Conservation (phyloP, 2,329 filamentous ascomycete genomes). For the Fusarium odoratissimum region DNA sequence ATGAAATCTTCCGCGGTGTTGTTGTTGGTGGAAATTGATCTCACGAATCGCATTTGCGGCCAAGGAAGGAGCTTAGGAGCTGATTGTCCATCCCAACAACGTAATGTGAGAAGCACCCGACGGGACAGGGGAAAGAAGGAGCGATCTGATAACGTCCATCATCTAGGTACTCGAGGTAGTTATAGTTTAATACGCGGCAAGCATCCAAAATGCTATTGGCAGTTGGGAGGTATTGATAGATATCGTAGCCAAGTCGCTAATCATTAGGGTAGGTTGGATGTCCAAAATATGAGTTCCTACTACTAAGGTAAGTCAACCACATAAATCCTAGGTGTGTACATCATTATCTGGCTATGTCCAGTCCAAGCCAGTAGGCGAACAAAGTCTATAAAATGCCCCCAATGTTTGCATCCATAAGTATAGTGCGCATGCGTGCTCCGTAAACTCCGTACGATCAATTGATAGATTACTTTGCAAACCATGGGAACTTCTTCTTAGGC, state of each 20-base stretch:
- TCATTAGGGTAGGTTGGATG: constrained; percentile 19
- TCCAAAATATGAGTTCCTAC: constrained; percentile 16
- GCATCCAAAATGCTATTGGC: not conserved
- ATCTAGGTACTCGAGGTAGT: too few species aligned
- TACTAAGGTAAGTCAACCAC: not conserved
- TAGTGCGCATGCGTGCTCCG: constrained; percentile 27
- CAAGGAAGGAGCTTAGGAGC: not conserved
- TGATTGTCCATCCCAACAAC: not conserved
- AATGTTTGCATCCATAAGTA: constrained; percentile 22
- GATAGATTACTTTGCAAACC: constrained; percentile 65
- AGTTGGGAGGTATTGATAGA: not conserved
- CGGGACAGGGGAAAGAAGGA: constrained; percentile 4
- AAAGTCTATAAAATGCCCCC: constrained; percentile 40
- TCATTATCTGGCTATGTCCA: constrained; percentile 22
- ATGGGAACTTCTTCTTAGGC: constrained; percentile 73
- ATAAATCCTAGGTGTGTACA: constrained; percentile 11
- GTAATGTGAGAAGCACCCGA: not conserved
- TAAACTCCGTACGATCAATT: constrained; percentile 43
- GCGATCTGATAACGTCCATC: not conserved
- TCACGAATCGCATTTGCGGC: not conserved
- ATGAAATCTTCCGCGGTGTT: not conserved
- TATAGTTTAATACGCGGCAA: not conserved
- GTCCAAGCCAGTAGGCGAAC: constrained; percentile 8
- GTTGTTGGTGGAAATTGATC: not conserved
- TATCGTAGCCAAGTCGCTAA: not conserved